Evolutionary conservation across 2,329 filamentous ascomycete genomes (phyloP), one percentile per base, ranked within the genome.

Genomic region (Colletotrichum eremochloae): DNA sequence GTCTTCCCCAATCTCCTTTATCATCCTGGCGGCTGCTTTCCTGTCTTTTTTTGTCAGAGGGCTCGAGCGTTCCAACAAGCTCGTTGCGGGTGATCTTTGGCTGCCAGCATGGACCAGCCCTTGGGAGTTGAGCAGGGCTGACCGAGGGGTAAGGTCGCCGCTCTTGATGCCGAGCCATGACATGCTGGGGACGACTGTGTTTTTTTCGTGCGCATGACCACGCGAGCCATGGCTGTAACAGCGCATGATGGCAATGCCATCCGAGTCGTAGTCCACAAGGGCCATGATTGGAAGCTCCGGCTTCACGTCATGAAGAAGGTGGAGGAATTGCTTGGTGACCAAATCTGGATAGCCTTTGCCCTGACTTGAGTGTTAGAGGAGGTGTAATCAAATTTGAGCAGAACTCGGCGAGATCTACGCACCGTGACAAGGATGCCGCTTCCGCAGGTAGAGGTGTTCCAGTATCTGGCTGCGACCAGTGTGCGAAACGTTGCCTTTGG

Each of bases 321-420:
- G 85, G 1, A 96, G 82, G 65, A 96, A 91, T 20, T 86, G 85
- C 9, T 92, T 86, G 0, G 93, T 94, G 1, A 88, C 86, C 60
- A 96, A 83, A 76, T 96, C 94, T 0, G 94, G 93, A 77, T 94
- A 96, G 2, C 94, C 94, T 84, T 95, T 96, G 0, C 90, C 94
- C 92, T 94, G 65, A 5, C 5, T 31, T 3, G 1, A n/a, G 20
- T 36, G 53, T 72, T 12, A 74, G 31, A n/a, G 36, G 20, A 18
- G 72, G 60, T 24, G 48, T 61, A 62, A 38, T 14, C 42, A 5
- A 66, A 12, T 1, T 11, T n/a, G 18, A 29, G 14, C 24, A 18
- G 15, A 2, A 20, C 15, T 6, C 8, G 29, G 29, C n/a, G 9
- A 12, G 18, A 8, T 52, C 55, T 33, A 40, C 82, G 46, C 82